Conservation (phyloP, 192 early-diverging fungal genomes). For the Coemansia sp. region DNA sequence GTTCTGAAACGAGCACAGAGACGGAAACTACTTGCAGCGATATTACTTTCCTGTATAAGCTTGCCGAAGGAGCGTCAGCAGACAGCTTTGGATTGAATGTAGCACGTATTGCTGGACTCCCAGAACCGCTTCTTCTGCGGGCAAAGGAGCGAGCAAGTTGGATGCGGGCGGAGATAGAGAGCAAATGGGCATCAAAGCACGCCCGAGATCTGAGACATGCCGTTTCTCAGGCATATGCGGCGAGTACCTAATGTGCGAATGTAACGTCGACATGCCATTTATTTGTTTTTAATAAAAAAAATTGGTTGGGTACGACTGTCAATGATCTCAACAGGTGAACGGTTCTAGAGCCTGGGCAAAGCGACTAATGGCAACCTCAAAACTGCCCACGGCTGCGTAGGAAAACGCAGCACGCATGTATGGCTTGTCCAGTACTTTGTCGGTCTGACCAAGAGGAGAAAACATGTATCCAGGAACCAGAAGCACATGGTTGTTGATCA, state of each 20-base stretch:
- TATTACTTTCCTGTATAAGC: constrained; percentile 93
- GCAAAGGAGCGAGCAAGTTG: constrained; percentile 68
- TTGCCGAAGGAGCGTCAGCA: constrained; percentile 77
- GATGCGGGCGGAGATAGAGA: constrained; percentile 63
- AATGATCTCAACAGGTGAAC: constrained; percentile 16
- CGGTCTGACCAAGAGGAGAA: constrained; percentile 53
- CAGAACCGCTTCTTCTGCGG: constrained; percentile 62
- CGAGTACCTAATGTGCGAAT: neutral
- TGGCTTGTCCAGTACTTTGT: constrained; percentile 49
- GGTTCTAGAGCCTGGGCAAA: constrained; percentile 60
- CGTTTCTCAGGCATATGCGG: constrained; percentile 17
- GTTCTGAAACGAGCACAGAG: constrained; percentile 60
- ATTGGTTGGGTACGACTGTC: neutral
- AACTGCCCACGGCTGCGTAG: constrained; percentile 61
- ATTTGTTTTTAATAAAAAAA: neutral
- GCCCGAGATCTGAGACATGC: constrained; percentile 26
- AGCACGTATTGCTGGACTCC: constrained; percentile 89
- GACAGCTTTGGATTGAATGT: constrained; percentile 98
- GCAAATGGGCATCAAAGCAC: constrained; percentile 22
- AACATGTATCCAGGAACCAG: constrained; percentile 69
- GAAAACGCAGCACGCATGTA: constrained; percentile 72
- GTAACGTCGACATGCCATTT: neutral
- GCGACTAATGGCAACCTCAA: constrained; percentile 63
- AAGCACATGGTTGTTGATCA: constrained; percentile 68
- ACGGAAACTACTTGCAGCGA: constrained; percentile 59